These are phyloP conservation scores for Phascolomyces articulosus DNA, from an alignment of 371 early-diverging fungal species.

Conservation along the genomic window DNA sequence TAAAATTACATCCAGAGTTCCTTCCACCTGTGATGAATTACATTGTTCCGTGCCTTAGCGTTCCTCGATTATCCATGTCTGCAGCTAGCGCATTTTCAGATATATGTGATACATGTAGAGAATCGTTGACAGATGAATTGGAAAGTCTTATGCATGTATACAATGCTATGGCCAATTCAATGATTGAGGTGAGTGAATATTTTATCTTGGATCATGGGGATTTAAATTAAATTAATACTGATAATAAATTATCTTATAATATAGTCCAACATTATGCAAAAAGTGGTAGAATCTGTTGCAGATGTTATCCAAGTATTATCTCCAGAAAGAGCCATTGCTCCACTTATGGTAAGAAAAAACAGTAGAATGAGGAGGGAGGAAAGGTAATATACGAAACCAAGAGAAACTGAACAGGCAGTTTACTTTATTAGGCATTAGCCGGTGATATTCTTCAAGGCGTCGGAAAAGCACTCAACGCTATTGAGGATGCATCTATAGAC, in stretches of 20 bases:
- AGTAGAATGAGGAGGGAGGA: too few species aligned
- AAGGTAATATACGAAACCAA: too few species aligned
- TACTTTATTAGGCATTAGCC: slow-evolving; percentile 35
- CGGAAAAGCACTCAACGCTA: slow-evolving; percentile 24
- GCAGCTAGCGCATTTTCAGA: slow-evolving; percentile 72
- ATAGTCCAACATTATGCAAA: slow-evolving; percentile 62
- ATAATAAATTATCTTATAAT: not conserved
- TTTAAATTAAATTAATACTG: too few species aligned
- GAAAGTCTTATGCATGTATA: slow-evolving; percentile 67
- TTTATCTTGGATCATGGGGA: not conserved
- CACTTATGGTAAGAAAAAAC: slow-evolving; percentile 69
- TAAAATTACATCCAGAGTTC: slow-evolving; percentile 65
- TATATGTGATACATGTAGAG: slow-evolving; percentile 78
- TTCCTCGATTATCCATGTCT: slow-evolving; percentile 59
- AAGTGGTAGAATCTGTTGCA: slow-evolving; percentile 73
- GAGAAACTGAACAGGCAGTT: too few species aligned
- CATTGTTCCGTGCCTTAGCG: slow-evolving; percentile 66
- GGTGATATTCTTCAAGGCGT: slow-evolving; percentile 47
- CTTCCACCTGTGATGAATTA: slow-evolving; percentile 65
- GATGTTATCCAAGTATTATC: slow-evolving; percentile 70
- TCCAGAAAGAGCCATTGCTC: slow-evolving; percentile 54
- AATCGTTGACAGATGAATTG: slow-evolving; percentile 62
- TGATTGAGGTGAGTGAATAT: slow-evolving; percentile 8
- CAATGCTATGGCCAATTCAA: slow-evolving; percentile 41
- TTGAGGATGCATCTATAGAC: slow-evolving; percentile 17